Percentiles rank a stretch among this genome's conserved stretches.
Evolutionary conservation across 2,329 filamentous ascomycete species (phyloP).

Genomic region (Cordyceps pruinosa): DNA sequence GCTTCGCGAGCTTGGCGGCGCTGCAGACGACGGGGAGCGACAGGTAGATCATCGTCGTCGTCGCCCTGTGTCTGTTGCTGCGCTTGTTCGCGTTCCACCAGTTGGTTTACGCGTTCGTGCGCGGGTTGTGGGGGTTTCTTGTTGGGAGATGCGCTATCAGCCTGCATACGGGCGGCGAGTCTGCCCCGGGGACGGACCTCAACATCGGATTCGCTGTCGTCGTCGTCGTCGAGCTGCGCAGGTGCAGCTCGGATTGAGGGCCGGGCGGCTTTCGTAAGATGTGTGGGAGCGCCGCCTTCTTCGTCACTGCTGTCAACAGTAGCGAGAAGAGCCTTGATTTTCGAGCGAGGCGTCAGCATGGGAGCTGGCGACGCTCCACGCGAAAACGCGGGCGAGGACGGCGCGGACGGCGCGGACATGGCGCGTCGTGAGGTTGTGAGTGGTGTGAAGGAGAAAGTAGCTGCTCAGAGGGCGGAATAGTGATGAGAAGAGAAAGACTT

Average conservation of each 20-base stretch:
- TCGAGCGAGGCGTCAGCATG: slow-evolving; percentile 45
- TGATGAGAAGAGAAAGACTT: not conserved
- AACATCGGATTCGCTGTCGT: slow-evolving; percentile 35
- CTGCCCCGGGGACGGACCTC: slow-evolving; percentile 50
- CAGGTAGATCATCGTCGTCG: slow-evolving; percentile 35
- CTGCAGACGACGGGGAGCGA: slow-evolving; percentile 34
- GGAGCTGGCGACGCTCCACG: slow-evolving; percentile 34
- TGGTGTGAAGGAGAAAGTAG: not conserved
- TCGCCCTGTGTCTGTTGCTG: slow-evolving; percentile 24
- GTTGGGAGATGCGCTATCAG: slow-evolving; percentile 15
- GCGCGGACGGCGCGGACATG: slow-evolving; percentile 34
- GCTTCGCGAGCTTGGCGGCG: slow-evolving; percentile 29
- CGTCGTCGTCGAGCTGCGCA: slow-evolving; percentile 31
- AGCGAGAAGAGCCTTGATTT: slow-evolving; percentile 47
- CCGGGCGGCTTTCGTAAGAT: slow-evolving; percentile 19
- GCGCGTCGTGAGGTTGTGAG: not conserved
- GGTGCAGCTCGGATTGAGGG: slow-evolving; percentile 16
- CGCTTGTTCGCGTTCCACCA: slow-evolving; percentile 28
- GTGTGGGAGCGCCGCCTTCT: slow-evolving; percentile 20
- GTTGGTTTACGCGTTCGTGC: slow-evolving; percentile 37
- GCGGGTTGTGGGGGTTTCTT: slow-evolving; percentile 25
- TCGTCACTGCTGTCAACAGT: slow-evolving; percentile 44
- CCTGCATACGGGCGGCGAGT: slow-evolving; percentile 58
- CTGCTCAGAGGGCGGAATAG: not conserved
- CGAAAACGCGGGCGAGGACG: slow-evolving; percentile 38